Base-by-base conservation (phyloP, 768 basidiomycete genomes). In the Leccinellum rugosiceps region DNA sequence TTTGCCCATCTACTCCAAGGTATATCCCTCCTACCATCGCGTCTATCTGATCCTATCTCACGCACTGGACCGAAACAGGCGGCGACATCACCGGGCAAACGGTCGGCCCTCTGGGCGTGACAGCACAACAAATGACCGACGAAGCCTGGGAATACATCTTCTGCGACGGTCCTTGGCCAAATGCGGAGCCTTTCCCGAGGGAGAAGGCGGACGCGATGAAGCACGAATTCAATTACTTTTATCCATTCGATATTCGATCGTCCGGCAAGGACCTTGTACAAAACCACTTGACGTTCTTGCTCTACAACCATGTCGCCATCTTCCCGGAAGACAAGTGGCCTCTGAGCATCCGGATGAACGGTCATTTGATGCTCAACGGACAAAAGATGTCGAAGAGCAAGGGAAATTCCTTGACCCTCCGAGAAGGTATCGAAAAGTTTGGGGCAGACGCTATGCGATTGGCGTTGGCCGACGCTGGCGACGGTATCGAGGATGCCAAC, bases 361-460 rank as follows among this genome's bases (percentile, higher is more conserved):
- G 97, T 0, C 96, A 98, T 70, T 73, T 99, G 78, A 87, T 94
- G 87, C 72, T 99, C 72, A 98, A 99, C 73, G 95, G 96, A 19
- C 89, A 94, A 80, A 99, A 98, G 80, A 99, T 99, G 97, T 88
- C 86, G 41, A 99, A 98, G 82, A 91, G 89, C 72, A 94, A 89
- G 46, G 97, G 97, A 11, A 99, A 99, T 74, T 92, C 88, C 56
- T 77, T 98, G 78, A 99, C 96, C 1, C 76, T 98, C 71, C 77
- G 84, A 54, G 90, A 99, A 68, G 83, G 90, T 1, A 85, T 96
- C 58, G 80, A 86, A 73, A 98, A 98, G 80, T 98, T 96, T 68
- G 97, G 97, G 57, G 94, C 97, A 34, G 97, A 98, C 71, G 92
- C 95, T 31, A 95, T 90, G 66, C 81, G 97, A 55, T 74, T 99